Base-by-base conservation (phyloP, 805 yeast genomes). In the Candida golubevii region DNA sequence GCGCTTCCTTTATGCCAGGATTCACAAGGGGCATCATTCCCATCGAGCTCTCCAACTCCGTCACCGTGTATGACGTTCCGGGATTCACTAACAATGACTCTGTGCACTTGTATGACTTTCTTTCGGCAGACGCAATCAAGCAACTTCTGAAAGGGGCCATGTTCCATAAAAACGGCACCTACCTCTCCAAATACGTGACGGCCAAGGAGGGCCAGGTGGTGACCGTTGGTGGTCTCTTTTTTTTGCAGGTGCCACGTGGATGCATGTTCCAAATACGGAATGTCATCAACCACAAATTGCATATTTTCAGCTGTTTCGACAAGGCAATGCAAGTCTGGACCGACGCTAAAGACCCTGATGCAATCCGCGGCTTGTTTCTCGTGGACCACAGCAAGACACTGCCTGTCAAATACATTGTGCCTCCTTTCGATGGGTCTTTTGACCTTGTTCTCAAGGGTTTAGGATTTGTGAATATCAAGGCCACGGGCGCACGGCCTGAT, bases 381-480 rank as follows among this genome's bases (percentile, higher is more conserved):
- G 47, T 45, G 14, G 42, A 48, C n/a, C 38, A 46, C 12, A 26
- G 8, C 1, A 36, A 38, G 6, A 44, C 51, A 2, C 28, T 39
- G 6, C 45, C 48, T 33, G 50, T 46, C 28, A 43, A 54, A 38
- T 82, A 73, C 49, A 67, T 77, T 2, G 68, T 85, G 4, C 91
- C 93, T 0, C 86, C 88, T n/a, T 85, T 85, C 53, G 67, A 63
- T 46, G 91, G 91, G 0, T 58, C 76, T 5, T 64, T 85, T 8
- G 95, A 85, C 54, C 54, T 85, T 26, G 83, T 85, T 2, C 52
- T 85, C 8, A 78, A 77, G 41, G 80, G 80, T 47, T 58, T 81
- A n/a, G 93, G 93, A 0, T 81, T 74, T 52, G 49, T 85, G 2
- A 75, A 79, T 32, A 59, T 85, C 12, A 72, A 71, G 6, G 83